Percentiles rank a stretch among this genome's conserved stretches.
These are phyloP conservation scores for Ogataea hybrid DNA, from an alignment of 1,139 yeast species.

Conservation along the genomic window DNA sequence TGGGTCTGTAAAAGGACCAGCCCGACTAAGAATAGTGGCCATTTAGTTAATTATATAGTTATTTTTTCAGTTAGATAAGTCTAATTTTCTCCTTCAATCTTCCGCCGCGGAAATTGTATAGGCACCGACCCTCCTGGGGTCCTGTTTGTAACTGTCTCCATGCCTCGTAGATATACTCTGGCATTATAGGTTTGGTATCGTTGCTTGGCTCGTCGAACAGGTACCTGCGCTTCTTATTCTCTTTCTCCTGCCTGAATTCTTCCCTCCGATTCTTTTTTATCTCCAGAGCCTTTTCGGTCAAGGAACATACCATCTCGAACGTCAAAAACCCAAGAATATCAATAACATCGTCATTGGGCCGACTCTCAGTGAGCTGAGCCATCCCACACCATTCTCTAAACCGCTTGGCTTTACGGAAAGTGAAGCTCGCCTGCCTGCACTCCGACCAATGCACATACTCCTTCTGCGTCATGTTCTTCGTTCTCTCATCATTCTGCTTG, in stretches of 20 bases:
- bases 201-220: constrained; percentile 92
- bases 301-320: constrained; percentile 91
- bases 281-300: constrained; percentile 87
- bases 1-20: constrained; percentile 31
- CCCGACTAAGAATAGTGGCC: constrained; percentile 11
- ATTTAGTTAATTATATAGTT: background rate
- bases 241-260: constrained; percentile 21
- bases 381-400: constrained; percentile 97
- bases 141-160: constrained; percentile 78
- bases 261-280: constrained; percentile 54
- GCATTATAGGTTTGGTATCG: constrained; percentile 75
- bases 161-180: constrained; percentile 87
- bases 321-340: constrained; percentile 94
- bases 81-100: constrained; percentile 30
- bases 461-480: constrained; percentile 90
- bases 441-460: constrained; percentile 99
- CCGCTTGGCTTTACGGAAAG: constrained; percentile 87
- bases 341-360: constrained; percentile 94
- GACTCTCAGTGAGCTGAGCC: constrained; percentile 76
- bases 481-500: constrained; percentile 92
- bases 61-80: constrained; percentile 13
- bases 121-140: constrained; percentile 59
- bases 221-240: constrained; percentile 37
- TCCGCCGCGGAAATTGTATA: constrained; percentile 79
- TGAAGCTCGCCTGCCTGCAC: constrained; percentile 95